phyloP scores from a whole-genome alignment of 257 asterid species.

The Anisodus acutangulus region DNA sequence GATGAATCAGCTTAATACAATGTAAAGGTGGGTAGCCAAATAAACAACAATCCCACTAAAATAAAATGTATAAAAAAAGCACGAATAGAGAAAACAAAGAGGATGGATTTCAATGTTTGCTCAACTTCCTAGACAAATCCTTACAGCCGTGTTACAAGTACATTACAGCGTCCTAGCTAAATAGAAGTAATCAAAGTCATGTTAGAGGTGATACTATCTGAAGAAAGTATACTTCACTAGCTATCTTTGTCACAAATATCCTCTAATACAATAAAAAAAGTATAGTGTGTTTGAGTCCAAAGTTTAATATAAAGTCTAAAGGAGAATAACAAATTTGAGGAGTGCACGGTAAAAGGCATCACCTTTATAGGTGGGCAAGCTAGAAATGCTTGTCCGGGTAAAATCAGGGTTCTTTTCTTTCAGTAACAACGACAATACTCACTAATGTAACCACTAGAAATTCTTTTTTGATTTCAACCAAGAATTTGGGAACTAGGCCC shows the following conservation, averaged over 20 bases:
- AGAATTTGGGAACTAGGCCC: not conserved
- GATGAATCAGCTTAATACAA: not conserved
- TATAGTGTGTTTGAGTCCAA: not conserved
- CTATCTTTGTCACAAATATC: not conserved
- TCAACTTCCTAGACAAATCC: not conserved
- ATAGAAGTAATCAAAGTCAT: not conserved
- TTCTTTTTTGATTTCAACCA: not conserved
- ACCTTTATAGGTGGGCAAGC: not conserved
- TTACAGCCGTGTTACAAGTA: not conserved
- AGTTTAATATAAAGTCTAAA: not conserved
- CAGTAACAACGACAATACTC: not conserved
- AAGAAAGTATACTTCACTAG: not conserved
- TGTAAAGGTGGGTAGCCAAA: not conserved
- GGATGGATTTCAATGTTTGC: not conserved
- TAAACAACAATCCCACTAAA: not conserved
- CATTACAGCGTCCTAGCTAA: not conserved
- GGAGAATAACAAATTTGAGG: not conserved
- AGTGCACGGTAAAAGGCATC: not conserved
- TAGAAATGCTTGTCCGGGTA: not conserved
- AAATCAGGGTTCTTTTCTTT: not conserved
- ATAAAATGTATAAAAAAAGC: not conserved
- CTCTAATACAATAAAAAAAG: not conserved
- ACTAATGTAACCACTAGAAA: not conserved
- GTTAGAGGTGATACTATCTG: not conserved
- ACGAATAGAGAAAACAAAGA: not conserved